These are phyloP conservation scores for Fusarium tanahbumbuense DNA, from an alignment of 2,329 filamentous ascomycete species.

Conservation along the genomic window DNA sequence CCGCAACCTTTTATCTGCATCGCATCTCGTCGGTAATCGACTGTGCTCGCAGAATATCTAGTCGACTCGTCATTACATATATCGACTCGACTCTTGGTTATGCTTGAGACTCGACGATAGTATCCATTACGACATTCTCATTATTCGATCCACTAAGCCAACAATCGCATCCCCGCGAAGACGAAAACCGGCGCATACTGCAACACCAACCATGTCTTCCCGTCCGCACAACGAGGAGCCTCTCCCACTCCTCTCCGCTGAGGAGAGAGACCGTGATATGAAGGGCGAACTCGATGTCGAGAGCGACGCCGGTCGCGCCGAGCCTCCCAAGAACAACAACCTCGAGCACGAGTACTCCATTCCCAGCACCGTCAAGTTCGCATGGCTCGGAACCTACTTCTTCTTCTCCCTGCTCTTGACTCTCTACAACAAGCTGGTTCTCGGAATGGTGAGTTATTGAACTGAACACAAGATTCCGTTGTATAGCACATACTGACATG, in stretches of 20 bases:
- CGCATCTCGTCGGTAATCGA: constrained; percentile 30
- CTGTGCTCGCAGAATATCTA: constrained; percentile 16
- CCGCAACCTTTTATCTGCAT: constrained; percentile 19
- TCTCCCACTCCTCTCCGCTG: constrained; percentile 48
- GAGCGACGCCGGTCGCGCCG: constrained; percentile 45
- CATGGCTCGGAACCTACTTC: constrained; percentile 65
- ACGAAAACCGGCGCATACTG: constrained; percentile 29
- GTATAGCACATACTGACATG: constrained; percentile 31
- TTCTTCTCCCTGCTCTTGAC: constrained; percentile 62
- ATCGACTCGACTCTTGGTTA: constrained; percentile 11
- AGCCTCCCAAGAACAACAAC: constrained; percentile 50
- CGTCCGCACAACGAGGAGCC: constrained; percentile 50
- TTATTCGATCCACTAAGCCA: background rate
- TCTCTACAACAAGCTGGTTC: constrained; percentile 69
- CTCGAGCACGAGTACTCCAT: constrained; percentile 60
- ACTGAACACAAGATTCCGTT: too few species aligned
- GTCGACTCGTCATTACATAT: constrained; percentile 15
- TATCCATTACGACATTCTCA: constrained; percentile 6
- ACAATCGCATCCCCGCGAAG: constrained; percentile 22
- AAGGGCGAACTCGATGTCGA: constrained; percentile 52
- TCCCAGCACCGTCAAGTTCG: constrained; percentile 59
- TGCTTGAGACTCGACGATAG: constrained; percentile 24
- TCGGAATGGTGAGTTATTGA: constrained; percentile 58
- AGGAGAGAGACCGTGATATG: constrained; percentile 48
- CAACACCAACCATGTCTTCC: constrained; percentile 48